A percentile compares a stretch with the other conserved stretches of the same genome.
Conservation (phyloP, 2,329 filamentous ascomycete genomes). For the Herpotrichia juniperi region DNA sequence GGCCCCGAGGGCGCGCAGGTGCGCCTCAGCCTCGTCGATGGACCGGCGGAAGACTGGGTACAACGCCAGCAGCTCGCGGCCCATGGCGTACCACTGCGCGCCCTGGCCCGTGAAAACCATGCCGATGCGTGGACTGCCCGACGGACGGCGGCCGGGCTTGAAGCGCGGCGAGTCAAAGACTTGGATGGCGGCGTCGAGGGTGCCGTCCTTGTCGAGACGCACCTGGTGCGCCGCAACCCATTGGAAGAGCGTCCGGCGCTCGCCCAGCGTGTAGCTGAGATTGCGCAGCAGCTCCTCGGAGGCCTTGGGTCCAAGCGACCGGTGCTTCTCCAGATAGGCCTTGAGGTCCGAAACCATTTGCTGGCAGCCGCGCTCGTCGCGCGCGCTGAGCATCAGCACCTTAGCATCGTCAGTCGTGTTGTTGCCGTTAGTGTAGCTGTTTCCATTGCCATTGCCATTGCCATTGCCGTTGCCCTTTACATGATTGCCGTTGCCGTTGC, state of each 20-base stretch:
- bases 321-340: neutral
- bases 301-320: neutral
- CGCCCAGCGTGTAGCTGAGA: slow-evolving; percentile 33
- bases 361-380: slow-evolving; percentile 7
- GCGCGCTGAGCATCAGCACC: slow-evolving; percentile 5
- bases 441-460: neutral
- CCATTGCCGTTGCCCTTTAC: too few relatives aligned
- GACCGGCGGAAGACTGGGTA: slow-evolving; percentile 13
- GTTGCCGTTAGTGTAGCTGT: neutral
- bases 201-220: slow-evolving; percentile 4
- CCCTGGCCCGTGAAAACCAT: slow-evolving; percentile 51
- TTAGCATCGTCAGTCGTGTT: neutral
- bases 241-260: slow-evolving; percentile 21
- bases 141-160: slow-evolving; percentile 13
- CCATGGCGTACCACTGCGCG: slow-evolving; percentile 44
- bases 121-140: slow-evolving; percentile 12
- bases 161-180: neutral
- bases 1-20: slow-evolving; percentile 11
- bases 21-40: slow-evolving; percentile 7
- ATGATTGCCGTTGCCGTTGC: neutral
- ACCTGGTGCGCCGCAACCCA: slow-evolving; percentile 13
- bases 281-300: slow-evolving; percentile 36
- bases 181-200: neutral
- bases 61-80: slow-evolving; percentile 14
- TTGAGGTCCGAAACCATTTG: slow-evolving; percentile 1